Conservation (phyloP, 2,329 filamentous ascomycete genomes). For the Clonostachys solani region DNA sequence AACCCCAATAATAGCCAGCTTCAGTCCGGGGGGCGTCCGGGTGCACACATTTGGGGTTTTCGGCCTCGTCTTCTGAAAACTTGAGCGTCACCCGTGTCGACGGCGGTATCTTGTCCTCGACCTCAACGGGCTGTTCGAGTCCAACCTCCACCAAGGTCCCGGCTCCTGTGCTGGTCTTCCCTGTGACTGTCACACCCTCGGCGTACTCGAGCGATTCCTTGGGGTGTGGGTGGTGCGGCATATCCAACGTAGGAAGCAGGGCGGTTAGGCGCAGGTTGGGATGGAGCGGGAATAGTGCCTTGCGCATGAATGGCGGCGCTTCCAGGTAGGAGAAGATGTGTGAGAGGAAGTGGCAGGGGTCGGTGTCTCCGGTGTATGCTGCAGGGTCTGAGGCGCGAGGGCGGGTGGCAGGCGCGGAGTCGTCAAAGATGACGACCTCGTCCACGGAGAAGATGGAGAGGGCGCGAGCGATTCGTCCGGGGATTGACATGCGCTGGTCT, state of each 20-base stretch:
- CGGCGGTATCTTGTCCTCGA: constrained; percentile 59
- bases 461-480: constrained; percentile 74
- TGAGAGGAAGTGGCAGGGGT: constrained; percentile 75
- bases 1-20: constrained; percentile 85
- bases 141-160: constrained; percentile 57
- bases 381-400: constrained; percentile 35
- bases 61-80: constrained; percentile 45
- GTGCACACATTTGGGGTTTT: constrained; percentile 54
- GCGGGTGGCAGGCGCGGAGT: constrained; percentile 46
- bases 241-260: constrained; percentile 71
- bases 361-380: constrained; percentile 63
- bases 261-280: constrained; percentile 73
- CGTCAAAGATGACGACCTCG: constrained; percentile 79
- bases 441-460: constrained; percentile 81
- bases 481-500: constrained; percentile 70
- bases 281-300: constrained; percentile 71
- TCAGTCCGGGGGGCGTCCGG: constrained; percentile 68
- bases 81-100: constrained; percentile 72
- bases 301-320: constrained; percentile 77
- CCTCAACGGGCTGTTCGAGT: constrained; percentile 47
- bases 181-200: constrained; percentile 65
- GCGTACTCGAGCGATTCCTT: constrained; percentile 77
- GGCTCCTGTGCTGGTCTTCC: constrained; percentile 30
- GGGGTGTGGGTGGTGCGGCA: constrained; percentile 76
- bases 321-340: constrained; percentile 81